Conservation (phyloP, 2,329 filamentous ascomycete genomes). For the Cladosporium cucumerinum region DNA sequence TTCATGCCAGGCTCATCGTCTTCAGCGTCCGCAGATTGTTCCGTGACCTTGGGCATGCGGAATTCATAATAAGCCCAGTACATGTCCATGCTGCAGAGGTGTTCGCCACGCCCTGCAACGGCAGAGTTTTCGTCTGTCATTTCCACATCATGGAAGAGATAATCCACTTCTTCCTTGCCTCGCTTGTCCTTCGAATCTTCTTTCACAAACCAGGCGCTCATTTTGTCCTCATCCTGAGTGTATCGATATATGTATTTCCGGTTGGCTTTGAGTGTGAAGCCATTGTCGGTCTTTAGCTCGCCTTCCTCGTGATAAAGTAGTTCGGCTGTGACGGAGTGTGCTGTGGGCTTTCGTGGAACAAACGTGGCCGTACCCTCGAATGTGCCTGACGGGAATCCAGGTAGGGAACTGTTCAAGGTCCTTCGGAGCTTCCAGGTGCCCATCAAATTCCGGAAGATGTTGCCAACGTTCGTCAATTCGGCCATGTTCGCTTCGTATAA, state of each 20-base stretch:
- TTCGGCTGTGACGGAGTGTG: constrained; percentile 29
- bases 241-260: constrained; percentile 73
- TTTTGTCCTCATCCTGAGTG: constrained; percentile 56
- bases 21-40: constrained; percentile 21
- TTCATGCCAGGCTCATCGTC: constrained; percentile 25
- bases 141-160: constrained; percentile 72
- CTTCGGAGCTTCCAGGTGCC: constrained; percentile 36
- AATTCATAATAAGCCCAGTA: constrained; percentile 72
- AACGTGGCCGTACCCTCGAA: constrained; percentile 37
- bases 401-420: constrained; percentile 31
- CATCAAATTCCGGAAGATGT: constrained; percentile 33
- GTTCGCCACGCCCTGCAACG: constrained; percentile 64
- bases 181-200: constrained; percentile 54
- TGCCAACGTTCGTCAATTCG: constrained; percentile 18
- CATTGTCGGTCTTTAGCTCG: constrained; percentile 36
- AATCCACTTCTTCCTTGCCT: constrained; percentile 54
- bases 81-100: constrained; percentile 68
- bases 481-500: constrained; percentile 1
- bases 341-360: constrained; percentile 29
- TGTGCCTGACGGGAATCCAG: constrained; percentile 35
- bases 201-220: constrained; percentile 73
- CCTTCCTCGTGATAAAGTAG: constrained; percentile 36
- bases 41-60: constrained; percentile 32
- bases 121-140: constrained; percentile 46
- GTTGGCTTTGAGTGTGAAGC: constrained; percentile 55